Evolutionary conservation across 257 asterid genomes (phyloP), one percentile per base, ranked within the genome.

Genomic region (Cordia subcordata): DNA sequence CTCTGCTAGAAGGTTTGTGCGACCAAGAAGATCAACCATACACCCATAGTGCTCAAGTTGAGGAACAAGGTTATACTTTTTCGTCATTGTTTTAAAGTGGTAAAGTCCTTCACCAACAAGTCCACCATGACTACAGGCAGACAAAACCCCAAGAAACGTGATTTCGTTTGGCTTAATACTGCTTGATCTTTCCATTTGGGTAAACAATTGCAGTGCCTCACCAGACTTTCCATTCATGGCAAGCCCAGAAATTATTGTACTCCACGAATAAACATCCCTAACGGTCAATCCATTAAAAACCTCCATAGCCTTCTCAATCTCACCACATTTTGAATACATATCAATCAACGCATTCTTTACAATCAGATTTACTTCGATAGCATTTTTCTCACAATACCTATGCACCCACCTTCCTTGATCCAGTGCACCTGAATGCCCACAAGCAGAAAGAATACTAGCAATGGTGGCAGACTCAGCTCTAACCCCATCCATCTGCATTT

Each of bases 211-310:
- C 62, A 64, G 27, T 42, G 69, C 38, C 40, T 55, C 51, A 8
- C 15, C 2, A 0, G 62, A 64, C 19, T 51, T 44, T 16, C 62
- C 62, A 46, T 64, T 64, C 56, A 64, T 44, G 38, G 69, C 69
- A 18, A 64, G 22, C 62, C 63, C 57, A 38, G 69, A 64, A 55
- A 64, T 64, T 17, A 64, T 45, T 21, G 23, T 33, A 64, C 58
- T 64, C 69, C 63, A 55, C 1, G 69, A 64, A 64, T 54, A 64
- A 55, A 64, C 27, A 55, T 64, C 69, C 53, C 33, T 64, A 64
- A n/a, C 13, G 0, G 46, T 45, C 22, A 55, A 64, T 5, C n/a
- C 59, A 27, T 55, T 18, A 46, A 64, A 64, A 64, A 64, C 51
- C n/a, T 64, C 49, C 0, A 64, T 53, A 55, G 69, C 69, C 38